Conservation (phyloP, 768 basidiomycete species). For the Panus rudis region DNA sequence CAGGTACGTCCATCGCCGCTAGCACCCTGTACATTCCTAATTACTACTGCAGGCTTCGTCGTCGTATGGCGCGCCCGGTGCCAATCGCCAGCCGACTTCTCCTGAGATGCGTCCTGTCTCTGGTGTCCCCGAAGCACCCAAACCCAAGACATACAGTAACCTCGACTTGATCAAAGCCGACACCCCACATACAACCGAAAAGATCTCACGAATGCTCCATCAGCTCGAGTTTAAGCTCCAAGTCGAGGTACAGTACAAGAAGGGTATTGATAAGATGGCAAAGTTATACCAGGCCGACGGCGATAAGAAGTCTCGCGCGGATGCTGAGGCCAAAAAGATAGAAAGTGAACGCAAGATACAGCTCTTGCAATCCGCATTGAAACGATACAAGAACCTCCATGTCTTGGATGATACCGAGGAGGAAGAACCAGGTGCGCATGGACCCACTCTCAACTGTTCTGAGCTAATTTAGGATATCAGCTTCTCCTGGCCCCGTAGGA, state of each 20-base stretch:
- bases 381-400: constrained; percentile 93
- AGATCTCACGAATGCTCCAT: constrained; percentile 96
- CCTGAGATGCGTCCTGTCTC: constrained; percentile 15
- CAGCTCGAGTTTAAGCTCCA: constrained; percentile 99
- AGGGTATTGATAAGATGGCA: constrained; percentile 98
- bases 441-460: background rate
- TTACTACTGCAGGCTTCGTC: constrained; percentile 4
- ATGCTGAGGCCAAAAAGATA: constrained; percentile 88
- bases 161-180: constrained; percentile 96
- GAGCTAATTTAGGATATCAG: constrained; percentile 6
- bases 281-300: constrained; percentile 94
- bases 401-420: constrained; percentile 85
- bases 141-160: constrained; percentile 68
- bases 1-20: constrained; percentile 9
- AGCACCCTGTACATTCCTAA: background rate
- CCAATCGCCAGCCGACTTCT: constrained; percentile 17
- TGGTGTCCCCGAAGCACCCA: constrained; percentile 27
- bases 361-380: constrained; percentile 84
- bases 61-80: constrained; percentile 11
- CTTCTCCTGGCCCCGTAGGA: constrained; percentile 29
- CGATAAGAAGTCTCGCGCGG: constrained; percentile 90
- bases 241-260: constrained; percentile 96
- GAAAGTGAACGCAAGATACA: constrained; percentile 98
- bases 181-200: constrained; percentile 90
- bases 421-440: constrained; percentile 56